phyloP scores from a whole-genome alignment of 768 basidiomycete species.

The Pleurotus giganteus region DNA sequence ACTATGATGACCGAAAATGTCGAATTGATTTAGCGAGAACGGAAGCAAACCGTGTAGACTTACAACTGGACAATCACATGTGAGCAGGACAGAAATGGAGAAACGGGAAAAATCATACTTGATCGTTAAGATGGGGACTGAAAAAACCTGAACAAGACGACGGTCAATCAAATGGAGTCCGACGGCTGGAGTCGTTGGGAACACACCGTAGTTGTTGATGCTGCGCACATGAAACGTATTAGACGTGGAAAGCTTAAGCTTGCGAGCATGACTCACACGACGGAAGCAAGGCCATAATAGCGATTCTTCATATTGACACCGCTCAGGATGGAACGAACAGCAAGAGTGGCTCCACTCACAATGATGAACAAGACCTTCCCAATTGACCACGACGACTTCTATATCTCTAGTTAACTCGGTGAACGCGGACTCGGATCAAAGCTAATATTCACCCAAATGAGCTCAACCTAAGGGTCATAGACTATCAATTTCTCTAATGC shows the following conservation, averaged over 20 bases:
- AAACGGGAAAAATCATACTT: conserved; percentile 28
- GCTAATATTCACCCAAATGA: conserved; percentile 49
- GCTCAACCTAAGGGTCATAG: conserved; percentile 36
- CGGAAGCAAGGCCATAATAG: conserved; percentile 50
- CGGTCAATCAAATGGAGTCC: conserved; percentile 5
- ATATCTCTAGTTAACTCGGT: not conserved
- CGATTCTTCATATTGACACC: conserved; percentile 41
- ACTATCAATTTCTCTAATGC: not conserved
- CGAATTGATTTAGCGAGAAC: not conserved
- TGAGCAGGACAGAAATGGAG: conserved; percentile 1
- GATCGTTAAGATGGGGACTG: conserved; percentile 32
- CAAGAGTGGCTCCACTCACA: conserved; percentile 28
- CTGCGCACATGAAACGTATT: conserved; percentile 22
- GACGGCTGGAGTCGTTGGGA: not conserved
- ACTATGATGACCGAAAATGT: conserved; percentile 12
- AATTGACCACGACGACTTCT: conserved; percentile 55
- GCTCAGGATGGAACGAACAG: not conserved
- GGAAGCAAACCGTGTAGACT: conserved; percentile 15
- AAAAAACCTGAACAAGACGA: conserved; percentile 37
- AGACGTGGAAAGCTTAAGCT: not conserved
- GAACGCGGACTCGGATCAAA: not conserved
- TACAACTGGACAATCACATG: conserved; percentile 27
- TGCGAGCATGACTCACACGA: conserved; percentile 37
- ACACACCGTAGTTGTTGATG: conserved; percentile 54
- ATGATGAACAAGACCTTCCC: conserved; percentile 55